Evolutionary conservation across 1,284 basidiomycete species (phyloP).

Genomic region (Ustanciosporium gigantosporum): DNA sequence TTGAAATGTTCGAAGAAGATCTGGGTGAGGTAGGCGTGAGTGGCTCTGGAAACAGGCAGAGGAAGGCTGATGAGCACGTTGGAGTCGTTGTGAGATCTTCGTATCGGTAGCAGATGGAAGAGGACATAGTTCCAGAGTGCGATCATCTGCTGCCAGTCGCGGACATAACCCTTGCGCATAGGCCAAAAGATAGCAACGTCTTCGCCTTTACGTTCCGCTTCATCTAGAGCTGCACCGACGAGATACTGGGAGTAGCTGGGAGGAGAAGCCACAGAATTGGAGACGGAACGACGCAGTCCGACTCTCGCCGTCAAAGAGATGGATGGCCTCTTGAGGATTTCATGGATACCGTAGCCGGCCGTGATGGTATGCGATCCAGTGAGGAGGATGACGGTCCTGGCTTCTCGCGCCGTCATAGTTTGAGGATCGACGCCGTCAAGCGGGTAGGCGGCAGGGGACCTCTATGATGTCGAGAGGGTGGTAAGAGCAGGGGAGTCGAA

Average conservation of each 20-base stretch:
- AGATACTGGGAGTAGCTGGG: constrained; percentile 68
- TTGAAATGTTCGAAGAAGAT: constrained; percentile 96
- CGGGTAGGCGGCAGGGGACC: constrained; percentile 1
- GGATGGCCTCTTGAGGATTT: constrained; percentile 74
- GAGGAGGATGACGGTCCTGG: constrained; percentile 77
- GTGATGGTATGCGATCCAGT: constrained; percentile 74
- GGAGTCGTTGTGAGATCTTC: constrained; percentile 82
- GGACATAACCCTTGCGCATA: constrained; percentile 74
- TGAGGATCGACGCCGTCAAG: background rate
- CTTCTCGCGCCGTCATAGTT: constrained; percentile 70
- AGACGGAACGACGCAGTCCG: constrained; percentile 21
- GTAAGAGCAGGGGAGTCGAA: background rate
- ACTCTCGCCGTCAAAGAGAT: constrained; percentile 63
- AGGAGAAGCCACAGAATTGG: constrained; percentile 13
- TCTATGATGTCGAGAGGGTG: background rate
- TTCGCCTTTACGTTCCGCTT: constrained; percentile 74
- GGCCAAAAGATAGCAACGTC: constrained; percentile 80
- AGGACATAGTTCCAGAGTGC: constrained; percentile 86
- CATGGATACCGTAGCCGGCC: constrained; percentile 78
- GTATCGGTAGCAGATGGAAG: constrained; percentile 75
- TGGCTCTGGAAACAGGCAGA: constrained; percentile 72
- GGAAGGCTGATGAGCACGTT: constrained; percentile 77
- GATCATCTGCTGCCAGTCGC: constrained; percentile 87
- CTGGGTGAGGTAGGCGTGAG: constrained; percentile 77
- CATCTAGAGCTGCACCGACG: constrained; percentile 78